Conservation (phyloP, 2,329 filamentous ascomycete genomes). For the Ophiostoma angusticollis region DNA sequence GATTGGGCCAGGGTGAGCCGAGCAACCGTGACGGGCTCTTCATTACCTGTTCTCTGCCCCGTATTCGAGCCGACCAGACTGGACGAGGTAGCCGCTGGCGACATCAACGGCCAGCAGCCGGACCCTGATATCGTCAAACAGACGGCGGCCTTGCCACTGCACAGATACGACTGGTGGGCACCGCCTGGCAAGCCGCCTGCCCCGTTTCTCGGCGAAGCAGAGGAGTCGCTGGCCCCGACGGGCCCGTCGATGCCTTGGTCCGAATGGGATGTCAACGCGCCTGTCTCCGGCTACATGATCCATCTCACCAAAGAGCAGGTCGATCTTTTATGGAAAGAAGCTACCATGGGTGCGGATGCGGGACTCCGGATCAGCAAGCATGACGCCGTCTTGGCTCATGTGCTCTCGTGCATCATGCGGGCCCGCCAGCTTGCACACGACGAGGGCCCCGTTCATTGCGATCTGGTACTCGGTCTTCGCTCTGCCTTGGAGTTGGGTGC, state of each 20-base stretch:
- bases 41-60: conserved; percentile 2
- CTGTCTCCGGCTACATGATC: conserved; percentile 2
- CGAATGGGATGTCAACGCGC: conserved; percentile 3
- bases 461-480: conserved; percentile 5
- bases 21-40: neutral
- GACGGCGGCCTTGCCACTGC: neutral
- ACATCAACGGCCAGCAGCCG: conserved; percentile 1
- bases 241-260: conserved; percentile 4
- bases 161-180: conserved; percentile 7
- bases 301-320: conserved; percentile 6
- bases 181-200: conserved; percentile 2
- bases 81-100: conserved; percentile 2
- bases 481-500: conserved; percentile 2
- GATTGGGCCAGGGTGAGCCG: conserved; percentile 5
- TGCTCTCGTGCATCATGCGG: conserved; percentile 5
- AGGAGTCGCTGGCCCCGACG: neutral
- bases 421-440: conserved; percentile 1
- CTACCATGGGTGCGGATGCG: neutral
- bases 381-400: conserved; percentile 3
- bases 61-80: conserved; percentile 1
- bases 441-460: conserved; percentile 5
- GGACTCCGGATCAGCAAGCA: conserved; percentile 3
- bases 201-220: neutral
- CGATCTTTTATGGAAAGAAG: neutral
- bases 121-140: conserved; percentile 1